A percentile compares a stretch with the other conserved stretches of the same genome.
Evolutionary conservation across 148 eudicot species (phyloP).

Genomic region (Suaeda aralocaspica): DNA sequence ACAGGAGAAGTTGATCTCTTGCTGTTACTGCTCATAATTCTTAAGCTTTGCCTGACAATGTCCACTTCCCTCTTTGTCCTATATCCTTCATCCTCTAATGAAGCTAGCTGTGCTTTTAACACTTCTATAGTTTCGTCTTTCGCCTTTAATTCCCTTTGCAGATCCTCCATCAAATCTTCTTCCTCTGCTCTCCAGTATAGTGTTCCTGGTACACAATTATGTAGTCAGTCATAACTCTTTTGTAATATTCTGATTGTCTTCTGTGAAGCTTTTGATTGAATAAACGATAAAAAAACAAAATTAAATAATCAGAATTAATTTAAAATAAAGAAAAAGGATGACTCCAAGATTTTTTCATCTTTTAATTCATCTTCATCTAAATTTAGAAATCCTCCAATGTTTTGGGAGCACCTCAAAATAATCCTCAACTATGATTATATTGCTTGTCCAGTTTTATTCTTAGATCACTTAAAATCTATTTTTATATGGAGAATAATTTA

Average conservation of each 20-base stretch:
- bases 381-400: too few relatives aligned
- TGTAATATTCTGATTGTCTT: background rate
- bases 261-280: background rate
- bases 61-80: conserved; percentile 60
- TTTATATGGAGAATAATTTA: too few relatives aligned
- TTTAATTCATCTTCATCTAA: too few relatives aligned
- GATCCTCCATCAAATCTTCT: conserved; percentile 41
- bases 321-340: too few relatives aligned
- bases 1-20: conserved; percentile 28
- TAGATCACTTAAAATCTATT: too few relatives aligned
- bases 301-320: background rate
- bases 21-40: conserved; percentile 43
- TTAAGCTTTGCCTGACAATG: conserved; percentile 65
- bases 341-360: too few relatives aligned
- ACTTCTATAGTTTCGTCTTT: conserved; percentile 54
- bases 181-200: conserved; percentile 43
- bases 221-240: background rate
- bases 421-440: too few relatives aligned
- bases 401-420: too few relatives aligned
- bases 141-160: conserved; percentile 44
- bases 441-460: too few relatives aligned
- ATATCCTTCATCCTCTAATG: conserved; percentile 44
- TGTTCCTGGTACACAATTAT: conserved; percentile 26
- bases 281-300: too few relatives aligned
- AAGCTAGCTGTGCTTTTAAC: conserved; percentile 39